These are phyloP conservation scores for Priceomyces melissophilus DNA, from an alignment of 805 yeast species.

Conservation along the genomic window DNA sequence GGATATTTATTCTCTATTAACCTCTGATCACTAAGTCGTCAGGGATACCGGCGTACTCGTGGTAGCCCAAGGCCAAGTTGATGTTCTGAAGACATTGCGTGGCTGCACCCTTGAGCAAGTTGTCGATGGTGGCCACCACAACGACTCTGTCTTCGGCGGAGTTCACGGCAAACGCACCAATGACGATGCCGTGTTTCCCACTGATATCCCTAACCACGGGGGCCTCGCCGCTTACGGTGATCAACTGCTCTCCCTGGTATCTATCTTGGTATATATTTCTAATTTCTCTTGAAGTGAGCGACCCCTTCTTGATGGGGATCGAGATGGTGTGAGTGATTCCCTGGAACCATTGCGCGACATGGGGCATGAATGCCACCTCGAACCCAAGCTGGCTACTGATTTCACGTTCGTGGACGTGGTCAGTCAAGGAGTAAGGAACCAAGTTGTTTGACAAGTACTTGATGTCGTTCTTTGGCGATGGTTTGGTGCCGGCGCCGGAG, in stretches of 20 bases:
- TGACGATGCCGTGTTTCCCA: constrained; percentile 91
- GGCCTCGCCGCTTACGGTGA: constrained; percentile 84
- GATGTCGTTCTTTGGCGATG: constrained; percentile 91
- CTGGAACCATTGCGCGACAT: constrained; percentile 99
- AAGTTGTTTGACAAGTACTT: constrained; percentile 72
- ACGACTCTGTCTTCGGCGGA: constrained; percentile 87
- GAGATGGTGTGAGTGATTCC: constrained; percentile 92
- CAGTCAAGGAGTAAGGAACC: constrained; percentile 93
- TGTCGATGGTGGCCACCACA: constrained; percentile 92
- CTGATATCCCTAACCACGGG: constrained; percentile 89
- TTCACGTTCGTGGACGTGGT: constrained; percentile 95
- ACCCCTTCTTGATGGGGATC: constrained; percentile 70
- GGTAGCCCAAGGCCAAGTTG: constrained; percentile 83
- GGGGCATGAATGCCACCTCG: constrained; percentile 89
- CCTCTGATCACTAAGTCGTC: constrained; percentile 55
- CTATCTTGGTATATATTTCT: constrained; percentile 83
- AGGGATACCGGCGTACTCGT: constrained; percentile 95
- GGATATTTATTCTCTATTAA: constrained; percentile 11
- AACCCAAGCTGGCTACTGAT: constrained; percentile 76
- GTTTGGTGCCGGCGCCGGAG: constrained; percentile 99
- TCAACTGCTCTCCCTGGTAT: constrained; percentile 81
- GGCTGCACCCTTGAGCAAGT: constrained; percentile 95
- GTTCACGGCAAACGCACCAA: constrained; percentile 95
- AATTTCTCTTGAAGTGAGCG: constrained; percentile 75
- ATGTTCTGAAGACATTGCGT: constrained; percentile 97